These are phyloP conservation scores for Phialophora chinensis DNA, from an alignment of 2,329 filamentous ascomycete genomes.

Conservation along the genomic window DNA sequence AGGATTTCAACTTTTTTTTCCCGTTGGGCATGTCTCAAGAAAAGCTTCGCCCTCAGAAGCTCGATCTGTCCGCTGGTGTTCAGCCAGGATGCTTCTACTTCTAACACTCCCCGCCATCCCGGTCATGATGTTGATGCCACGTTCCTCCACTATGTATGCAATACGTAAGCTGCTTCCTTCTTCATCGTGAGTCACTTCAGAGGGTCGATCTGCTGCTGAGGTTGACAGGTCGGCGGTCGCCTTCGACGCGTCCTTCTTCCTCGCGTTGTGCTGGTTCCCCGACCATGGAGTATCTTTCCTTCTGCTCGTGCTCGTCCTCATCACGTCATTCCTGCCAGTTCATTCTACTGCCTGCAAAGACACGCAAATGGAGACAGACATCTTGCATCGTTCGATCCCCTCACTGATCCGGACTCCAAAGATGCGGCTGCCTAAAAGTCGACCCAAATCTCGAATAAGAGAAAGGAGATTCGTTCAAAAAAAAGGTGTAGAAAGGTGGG, in stretches of 20 bases:
- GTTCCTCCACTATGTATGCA: not conserved
- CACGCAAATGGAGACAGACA: not conserved
- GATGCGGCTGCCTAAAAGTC: slow-evolving; percentile 1
- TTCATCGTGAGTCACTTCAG: not conserved
- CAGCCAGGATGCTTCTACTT: not conserved
- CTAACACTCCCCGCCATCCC: not conserved
- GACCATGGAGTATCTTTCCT: not conserved
- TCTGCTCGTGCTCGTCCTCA: not conserved
- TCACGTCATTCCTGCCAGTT: not conserved
- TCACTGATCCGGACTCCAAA: not conserved
- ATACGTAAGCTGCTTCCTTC: not conserved
- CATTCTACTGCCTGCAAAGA: not conserved
- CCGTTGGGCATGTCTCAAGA: not conserved
- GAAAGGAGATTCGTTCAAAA: slow-evolving; percentile 21
- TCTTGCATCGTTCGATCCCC: not conserved
- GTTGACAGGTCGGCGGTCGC: not conserved
- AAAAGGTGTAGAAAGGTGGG: slow-evolving; percentile 8
- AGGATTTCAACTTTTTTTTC: slow-evolving; percentile 11
- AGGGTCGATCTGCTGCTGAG: not conserved
- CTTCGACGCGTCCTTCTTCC: not conserved
- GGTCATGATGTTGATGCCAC: not conserved
- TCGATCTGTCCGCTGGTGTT: not conserved
- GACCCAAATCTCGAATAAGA: not conserved
- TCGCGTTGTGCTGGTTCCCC: not conserved
- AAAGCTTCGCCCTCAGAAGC: not conserved